Evolutionary conservation across 1,284 basidiomycete genomes (phyloP).

Genomic region (Hypsizygus ulmarius): DNA sequence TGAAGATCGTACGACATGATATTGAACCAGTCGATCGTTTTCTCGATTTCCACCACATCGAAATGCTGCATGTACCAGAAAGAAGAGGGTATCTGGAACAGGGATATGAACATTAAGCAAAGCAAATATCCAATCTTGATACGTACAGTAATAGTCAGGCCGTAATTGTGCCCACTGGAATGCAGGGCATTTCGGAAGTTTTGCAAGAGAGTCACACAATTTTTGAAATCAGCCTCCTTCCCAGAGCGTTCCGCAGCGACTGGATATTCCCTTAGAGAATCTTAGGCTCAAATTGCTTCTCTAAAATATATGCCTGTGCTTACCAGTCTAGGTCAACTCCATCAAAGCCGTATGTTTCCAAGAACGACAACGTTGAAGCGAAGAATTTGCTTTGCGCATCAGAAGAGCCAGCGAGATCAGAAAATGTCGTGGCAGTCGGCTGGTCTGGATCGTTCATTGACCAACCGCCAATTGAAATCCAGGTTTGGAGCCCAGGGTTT

Average conservation of each 20-base stretch:
- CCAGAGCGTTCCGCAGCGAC: slow-evolving; percentile 3
- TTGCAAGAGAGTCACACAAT: slow-evolving; percentile 2
- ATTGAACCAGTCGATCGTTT: slow-evolving; percentile 23
- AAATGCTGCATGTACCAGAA: slow-evolving; percentile 25
- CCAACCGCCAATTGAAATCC: slow-evolving; percentile 23
- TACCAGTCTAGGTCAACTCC: slow-evolving; percentile 23
- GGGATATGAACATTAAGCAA: background rate
- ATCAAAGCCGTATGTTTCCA: slow-evolving; percentile 23
- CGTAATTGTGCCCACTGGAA: slow-evolving; percentile 15
- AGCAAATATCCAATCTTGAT: background rate
- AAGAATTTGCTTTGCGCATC: slow-evolving; percentile 17
- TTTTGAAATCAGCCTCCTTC: background rate
- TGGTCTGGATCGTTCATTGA: slow-evolving; percentile 20
- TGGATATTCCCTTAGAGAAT: background rate
- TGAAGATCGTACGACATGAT: slow-evolving; percentile 26
- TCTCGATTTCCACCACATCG: slow-evolving; percentile 10
- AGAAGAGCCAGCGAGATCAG: slow-evolving; percentile 2
- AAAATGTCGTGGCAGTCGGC: slow-evolving; percentile 6
- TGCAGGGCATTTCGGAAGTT: slow-evolving; percentile 17
- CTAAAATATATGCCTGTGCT: background rate
- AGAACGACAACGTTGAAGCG: slow-evolving; percentile 13
- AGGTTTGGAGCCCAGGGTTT: slow-evolving; percentile 18
- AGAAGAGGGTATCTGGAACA: slow-evolving; percentile 17
- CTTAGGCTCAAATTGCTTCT: background rate
- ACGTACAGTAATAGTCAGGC: slow-evolving; percentile 17